phyloP scores from a whole-genome alignment of 768 basidiomycete species.

The Lactifluus subvellereus region DNA sequence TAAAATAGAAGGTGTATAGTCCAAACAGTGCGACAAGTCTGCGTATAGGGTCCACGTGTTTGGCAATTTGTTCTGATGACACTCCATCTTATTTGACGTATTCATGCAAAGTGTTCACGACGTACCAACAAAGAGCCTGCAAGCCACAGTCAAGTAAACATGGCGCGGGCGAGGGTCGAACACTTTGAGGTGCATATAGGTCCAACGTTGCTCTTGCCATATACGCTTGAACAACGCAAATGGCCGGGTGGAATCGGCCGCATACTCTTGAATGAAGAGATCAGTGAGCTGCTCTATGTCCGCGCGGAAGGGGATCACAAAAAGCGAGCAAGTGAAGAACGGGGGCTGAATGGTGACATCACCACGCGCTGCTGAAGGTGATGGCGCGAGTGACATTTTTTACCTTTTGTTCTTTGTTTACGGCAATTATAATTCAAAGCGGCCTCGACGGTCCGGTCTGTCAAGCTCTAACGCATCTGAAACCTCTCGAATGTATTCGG shows the following conservation, averaged over 20 bases:
- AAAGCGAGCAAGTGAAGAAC: slow-evolving; percentile 76
- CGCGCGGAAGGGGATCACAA: slow-evolving; percentile 55
- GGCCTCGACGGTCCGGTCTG: no score
- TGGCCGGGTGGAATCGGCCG: slow-evolving; percentile 36
- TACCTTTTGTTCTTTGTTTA: no score
- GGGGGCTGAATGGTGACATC: slow-evolving; percentile 61
- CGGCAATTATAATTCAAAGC: no score
- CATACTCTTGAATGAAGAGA: slow-evolving; percentile 48
- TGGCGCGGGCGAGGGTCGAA: slow-evolving; percentile 64
- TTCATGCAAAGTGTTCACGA: not conserved
- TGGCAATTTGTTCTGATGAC: slow-evolving; percentile 46
- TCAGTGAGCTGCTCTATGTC: slow-evolving; percentile 54
- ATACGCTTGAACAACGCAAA: slow-evolving; percentile 66
- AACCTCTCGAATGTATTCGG: no score
- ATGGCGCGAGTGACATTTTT: slow-evolving; percentile 41
- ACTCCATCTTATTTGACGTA: not conserved
- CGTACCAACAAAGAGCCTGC: slow-evolving; percentile 65
- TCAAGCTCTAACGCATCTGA: no score
- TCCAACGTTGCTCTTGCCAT: slow-evolving; percentile 67
- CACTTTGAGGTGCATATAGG: slow-evolving; percentile 68
- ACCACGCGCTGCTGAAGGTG: slow-evolving; percentile 55
- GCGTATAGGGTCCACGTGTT: slow-evolving; percentile 47
- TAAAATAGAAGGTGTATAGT: slow-evolving; percentile 61
- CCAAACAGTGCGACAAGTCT: slow-evolving; percentile 60
- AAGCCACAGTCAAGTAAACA: slow-evolving; percentile 51